Evolutionary conservation across 306 rosid genomes (phyloP).

Genomic region (Acmispon strigosus): DNA sequence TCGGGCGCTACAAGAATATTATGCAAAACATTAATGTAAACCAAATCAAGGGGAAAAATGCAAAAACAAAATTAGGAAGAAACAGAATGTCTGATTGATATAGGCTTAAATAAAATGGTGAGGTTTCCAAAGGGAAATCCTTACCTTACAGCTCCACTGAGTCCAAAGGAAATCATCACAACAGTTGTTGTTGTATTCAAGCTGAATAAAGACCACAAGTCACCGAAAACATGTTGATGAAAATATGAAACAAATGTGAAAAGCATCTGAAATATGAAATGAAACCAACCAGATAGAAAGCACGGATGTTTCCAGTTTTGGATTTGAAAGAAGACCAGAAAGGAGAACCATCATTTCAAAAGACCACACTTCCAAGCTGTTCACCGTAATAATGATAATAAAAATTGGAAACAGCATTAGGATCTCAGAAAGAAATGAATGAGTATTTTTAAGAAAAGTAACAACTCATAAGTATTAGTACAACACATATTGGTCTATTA

Average conservation of each 20-base stretch:
- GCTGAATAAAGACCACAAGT: slow-evolving; percentile 25
- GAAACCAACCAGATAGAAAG: slow-evolving; percentile 51
- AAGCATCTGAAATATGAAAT: not conserved
- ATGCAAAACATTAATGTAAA: not conserved
- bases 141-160: slow-evolving; percentile 71
- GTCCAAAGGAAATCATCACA: slow-evolving; percentile 74
- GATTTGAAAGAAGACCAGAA: slow-evolving; percentile 63
- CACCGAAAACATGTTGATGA: not conserved
- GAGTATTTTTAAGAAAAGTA: not conserved
- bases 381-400: slow-evolving; percentile 19
- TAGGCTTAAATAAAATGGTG: not conserved
- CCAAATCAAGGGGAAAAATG: not conserved
- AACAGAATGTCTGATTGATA: not conserved
- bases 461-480: not conserved
- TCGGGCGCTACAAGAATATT: slow-evolving; percentile 39
- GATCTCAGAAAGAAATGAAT: not conserved
- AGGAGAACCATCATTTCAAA: slow-evolving; percentile 56
- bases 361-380: slow-evolving; percentile 67
- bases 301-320: slow-evolving; percentile 56
- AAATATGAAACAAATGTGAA: not conserved
- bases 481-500: not conserved
- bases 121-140: not conserved
- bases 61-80: not conserved
- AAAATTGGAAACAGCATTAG: not conserved
- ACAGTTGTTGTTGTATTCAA: slow-evolving; percentile 41